Percentiles rank a stretch among this genome's conserved stretches.
Evolutionary conservation across 352 stramenopile species (phyloP).

Genomic region (Hyaloperonospora arabidopsidis): DNA sequence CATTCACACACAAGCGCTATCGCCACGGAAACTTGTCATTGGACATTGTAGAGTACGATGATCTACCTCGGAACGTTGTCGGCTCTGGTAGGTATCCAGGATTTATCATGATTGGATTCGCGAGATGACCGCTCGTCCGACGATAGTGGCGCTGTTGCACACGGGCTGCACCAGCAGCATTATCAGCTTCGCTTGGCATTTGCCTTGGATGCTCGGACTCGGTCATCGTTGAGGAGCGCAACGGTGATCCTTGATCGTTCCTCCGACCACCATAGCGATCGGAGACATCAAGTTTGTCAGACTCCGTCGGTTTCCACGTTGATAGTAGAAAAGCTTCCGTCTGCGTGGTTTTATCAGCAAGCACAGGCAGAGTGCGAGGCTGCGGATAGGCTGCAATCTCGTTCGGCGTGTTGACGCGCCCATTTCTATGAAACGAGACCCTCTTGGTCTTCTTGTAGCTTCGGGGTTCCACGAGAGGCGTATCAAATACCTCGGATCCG

Average conservation of each 20-base stretch:
- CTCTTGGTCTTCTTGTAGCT: constrained; percentile 19
- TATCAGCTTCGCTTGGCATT: constrained; percentile 4
- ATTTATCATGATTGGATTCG: constrained; percentile 48
- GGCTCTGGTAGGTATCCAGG: constrained; percentile 40
- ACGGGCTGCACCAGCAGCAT: not conserved
- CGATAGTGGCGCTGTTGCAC: constrained; percentile 10
- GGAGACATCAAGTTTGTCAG: not conserved
- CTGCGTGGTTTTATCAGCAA: constrained; percentile 33
- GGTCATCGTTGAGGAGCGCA: constrained; percentile 8
- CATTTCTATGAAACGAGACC: constrained; percentile 23
- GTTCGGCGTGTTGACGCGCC: not conserved
- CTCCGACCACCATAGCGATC: constrained; percentile 1
- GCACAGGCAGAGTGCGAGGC: constrained; percentile 21
- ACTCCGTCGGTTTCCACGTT: not conserved
- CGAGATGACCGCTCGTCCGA: constrained; percentile 17
- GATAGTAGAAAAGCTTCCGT: constrained; percentile 19
- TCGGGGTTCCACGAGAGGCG: constrained; percentile 1
- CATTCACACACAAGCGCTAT: constrained; percentile 17
- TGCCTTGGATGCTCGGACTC: constrained; percentile 19
- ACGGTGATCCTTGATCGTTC: not conserved
- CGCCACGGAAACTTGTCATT: constrained; percentile 20
- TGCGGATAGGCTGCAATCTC: constrained; percentile 2
- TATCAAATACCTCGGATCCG: not conserved
- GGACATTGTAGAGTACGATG: constrained; percentile 36
- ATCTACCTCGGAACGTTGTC: constrained; percentile 31